These are phyloP conservation scores for Trichoderma sp. DNA, from an alignment of 2,329 filamentous ascomycete genomes.

Conservation along the genomic window DNA sequence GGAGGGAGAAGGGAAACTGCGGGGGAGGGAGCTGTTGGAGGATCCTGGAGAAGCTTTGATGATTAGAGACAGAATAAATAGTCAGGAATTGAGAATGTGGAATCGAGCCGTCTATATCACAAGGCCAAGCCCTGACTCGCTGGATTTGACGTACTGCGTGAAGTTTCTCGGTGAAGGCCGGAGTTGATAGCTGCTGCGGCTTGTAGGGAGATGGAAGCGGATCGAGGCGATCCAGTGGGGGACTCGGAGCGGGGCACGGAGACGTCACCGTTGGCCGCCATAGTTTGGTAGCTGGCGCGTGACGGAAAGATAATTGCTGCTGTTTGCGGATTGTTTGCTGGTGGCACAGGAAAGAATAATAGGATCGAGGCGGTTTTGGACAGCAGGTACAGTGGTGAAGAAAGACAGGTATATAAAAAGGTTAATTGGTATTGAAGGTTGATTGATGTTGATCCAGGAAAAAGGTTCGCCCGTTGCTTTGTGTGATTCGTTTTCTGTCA, in stretches of 20 bases:
- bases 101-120: slow-evolving; percentile 9
- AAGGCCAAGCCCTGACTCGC: slow-evolving; percentile 4
- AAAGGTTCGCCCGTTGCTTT: background rate
- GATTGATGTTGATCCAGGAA: background rate
- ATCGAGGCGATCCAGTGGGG: slow-evolving; percentile 64
- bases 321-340: background rate
- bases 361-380: background rate
- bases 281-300: slow-evolving; percentile 22
- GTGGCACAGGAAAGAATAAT: background rate
- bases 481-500: background rate
- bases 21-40: slow-evolving; percentile 56
- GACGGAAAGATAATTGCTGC: background rate
- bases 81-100: background rate
- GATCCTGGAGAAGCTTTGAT: slow-evolving; percentile 44
- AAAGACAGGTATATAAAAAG: background rate
- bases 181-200: slow-evolving; percentile 79
- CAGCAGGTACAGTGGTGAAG: background rate
- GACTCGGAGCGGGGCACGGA: slow-evolving; percentile 47
- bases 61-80: background rate
- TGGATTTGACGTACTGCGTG: slow-evolving; percentile 52
- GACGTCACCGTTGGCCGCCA: slow-evolving; percentile 40
- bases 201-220: slow-evolving; percentile 71
- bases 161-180: slow-evolving; percentile 68
- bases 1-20: slow-evolving; percentile 51
- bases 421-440: background rate